Conservation (phyloP, 768 basidiomycete species). For the Lepiota venenata region DNA sequence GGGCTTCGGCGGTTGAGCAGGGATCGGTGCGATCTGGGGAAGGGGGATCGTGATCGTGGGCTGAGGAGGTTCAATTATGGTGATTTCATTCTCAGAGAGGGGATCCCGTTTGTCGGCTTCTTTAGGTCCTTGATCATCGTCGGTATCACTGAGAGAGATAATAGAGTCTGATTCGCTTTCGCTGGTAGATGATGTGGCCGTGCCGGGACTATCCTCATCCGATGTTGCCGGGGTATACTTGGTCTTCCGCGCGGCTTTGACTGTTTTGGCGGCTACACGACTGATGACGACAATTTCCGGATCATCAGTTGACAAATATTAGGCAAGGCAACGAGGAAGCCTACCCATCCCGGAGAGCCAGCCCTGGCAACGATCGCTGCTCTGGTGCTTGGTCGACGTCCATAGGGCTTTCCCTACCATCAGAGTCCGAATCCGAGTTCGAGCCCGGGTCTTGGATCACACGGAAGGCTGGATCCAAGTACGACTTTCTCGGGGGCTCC, state of each 20-base stretch:
- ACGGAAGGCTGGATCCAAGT: conserved; percentile 4
- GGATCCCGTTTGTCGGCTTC: neutral
- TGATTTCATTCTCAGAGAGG: conserved; percentile 12
- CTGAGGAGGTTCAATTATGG: conserved; percentile 13
- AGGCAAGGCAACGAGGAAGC: neutral
- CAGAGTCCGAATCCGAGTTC: neutral
- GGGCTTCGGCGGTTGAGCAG: neutral
- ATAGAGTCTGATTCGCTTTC: conserved; percentile 5
- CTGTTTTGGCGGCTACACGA: neutral
- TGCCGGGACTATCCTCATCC: neutral
- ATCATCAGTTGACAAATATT: neutral
- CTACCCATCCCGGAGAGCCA: neutral
- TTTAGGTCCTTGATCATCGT: neutral
- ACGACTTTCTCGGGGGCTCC: neutral
- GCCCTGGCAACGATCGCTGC: neutral
- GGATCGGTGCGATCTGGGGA: conserved; percentile 13
- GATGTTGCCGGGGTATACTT: neutral
- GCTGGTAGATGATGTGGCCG: neutral
- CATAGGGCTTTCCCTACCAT: conserved; percentile 1
- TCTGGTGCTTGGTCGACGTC: conserved; percentile 10
- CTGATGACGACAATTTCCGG: neutral
- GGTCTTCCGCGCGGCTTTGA: conserved; percentile 7
- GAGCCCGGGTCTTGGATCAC: neutral
- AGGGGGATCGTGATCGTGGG: conserved; percentile 16
- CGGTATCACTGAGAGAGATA: neutral